Evolutionary conservation across 2,329 filamentous ascomycete species (phyloP).

Genomic region (Cladosporium phlei): DNA sequence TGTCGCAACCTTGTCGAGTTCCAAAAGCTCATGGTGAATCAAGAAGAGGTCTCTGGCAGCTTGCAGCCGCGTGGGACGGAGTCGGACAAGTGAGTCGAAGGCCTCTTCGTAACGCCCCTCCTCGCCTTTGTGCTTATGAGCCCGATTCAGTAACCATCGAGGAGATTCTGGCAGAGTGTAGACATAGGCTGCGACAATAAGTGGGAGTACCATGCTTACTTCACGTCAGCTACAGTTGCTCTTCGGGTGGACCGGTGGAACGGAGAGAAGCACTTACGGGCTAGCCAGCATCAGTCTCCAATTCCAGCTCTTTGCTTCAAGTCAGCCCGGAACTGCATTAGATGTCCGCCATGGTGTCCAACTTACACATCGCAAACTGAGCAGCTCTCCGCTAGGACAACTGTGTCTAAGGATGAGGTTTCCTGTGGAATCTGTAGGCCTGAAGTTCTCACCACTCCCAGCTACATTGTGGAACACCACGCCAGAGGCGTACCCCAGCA

Average conservation of each 20-base stretch:
- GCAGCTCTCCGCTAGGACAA: background rate
- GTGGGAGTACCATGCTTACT: background rate
- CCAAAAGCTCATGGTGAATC: too few species aligned
- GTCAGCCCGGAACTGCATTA: too few species aligned
- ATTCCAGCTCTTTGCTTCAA: background rate
- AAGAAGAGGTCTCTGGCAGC: too few species aligned
- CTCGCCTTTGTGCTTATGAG: too few species aligned
- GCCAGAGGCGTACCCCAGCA: slow-evolving; percentile 40
- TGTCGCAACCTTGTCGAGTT: too few species aligned
- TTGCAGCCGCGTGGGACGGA: too few species aligned
- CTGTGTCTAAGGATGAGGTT: background rate
- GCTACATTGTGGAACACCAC: slow-evolving; percentile 37
- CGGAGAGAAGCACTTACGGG: background rate
- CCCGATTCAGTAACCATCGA: too few species aligned
- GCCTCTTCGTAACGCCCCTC: too few species aligned
- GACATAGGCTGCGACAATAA: background rate
- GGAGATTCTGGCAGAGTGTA: too few species aligned
- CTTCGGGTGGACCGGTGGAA: too few species aligned
- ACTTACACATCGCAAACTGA: background rate
- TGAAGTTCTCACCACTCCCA: background rate
- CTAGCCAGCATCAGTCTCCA: background rate
- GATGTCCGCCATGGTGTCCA: too few species aligned
- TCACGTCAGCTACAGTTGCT: background rate
- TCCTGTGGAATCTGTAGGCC: background rate
- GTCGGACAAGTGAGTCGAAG: too few species aligned